Evolutionary conservation across 768 basidiomycete species (phyloP).

Genomic region (Mycena maculata): DNA sequence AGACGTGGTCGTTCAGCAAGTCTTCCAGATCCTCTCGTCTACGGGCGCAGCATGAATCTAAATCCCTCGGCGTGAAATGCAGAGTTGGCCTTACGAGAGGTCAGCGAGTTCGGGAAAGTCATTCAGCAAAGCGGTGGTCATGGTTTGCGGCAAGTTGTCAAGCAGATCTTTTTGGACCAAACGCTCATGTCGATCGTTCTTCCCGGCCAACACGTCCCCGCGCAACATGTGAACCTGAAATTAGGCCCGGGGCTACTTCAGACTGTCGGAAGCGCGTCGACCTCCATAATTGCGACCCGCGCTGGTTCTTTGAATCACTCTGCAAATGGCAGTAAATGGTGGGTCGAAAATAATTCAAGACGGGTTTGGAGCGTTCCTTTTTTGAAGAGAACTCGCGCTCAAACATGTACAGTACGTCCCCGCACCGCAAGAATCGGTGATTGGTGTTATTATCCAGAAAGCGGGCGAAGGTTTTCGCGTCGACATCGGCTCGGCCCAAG

Average conservation of each 20-base stretch:
- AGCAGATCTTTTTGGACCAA: slow-evolving; percentile 15
- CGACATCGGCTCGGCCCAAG: slow-evolving; percentile 91
- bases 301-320: slow-evolving; percentile 79
- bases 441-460: slow-evolving; percentile 84
- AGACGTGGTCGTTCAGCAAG: slow-evolving; percentile 79
- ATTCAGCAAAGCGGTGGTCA: slow-evolving; percentile 59
- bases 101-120: slow-evolving; percentile 82
- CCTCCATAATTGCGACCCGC: slow-evolving; percentile 66
- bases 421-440: slow-evolving; percentile 88
- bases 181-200: slow-evolving; percentile 70
- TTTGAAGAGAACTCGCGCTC: slow-evolving; percentile 15
- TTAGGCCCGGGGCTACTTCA: slow-evolving; percentile 87
- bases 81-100: slow-evolving; percentile 67
- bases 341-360: slow-evolving; percentile 88
- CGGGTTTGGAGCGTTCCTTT: slow-evolving; percentile 63
- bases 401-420: slow-evolving; percentile 80
- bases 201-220: slow-evolving; percentile 84
- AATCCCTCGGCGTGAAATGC: neutral
- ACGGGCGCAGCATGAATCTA: slow-evolving; percentile 18
- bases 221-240: slow-evolving; percentile 83
- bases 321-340: slow-evolving; percentile 81
- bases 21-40: slow-evolving; percentile 95
- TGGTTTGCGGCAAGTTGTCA: slow-evolving; percentile 4
- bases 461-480: slow-evolving; percentile 93
- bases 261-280: slow-evolving; percentile 40